Percentiles rank a stretch among this genome's conserved stretches.
phyloP scores from a whole-genome alignment of 2,329 filamentous ascomycete species.

The Colletotrichum australisinense region DNA sequence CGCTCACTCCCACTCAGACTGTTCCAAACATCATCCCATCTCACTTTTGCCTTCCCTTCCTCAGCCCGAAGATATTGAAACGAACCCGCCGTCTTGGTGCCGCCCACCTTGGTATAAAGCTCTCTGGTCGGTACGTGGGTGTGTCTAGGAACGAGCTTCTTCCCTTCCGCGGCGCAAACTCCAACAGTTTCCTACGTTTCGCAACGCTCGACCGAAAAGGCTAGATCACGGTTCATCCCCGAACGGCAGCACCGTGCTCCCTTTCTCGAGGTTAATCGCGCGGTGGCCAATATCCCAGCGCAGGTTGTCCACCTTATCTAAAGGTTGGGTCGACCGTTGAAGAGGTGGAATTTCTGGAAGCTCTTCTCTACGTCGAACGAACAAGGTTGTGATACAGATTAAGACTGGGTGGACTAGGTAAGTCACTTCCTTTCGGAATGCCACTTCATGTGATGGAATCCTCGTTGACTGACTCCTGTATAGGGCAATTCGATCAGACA shows the following conservation, averaged over 20 bases:
- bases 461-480: neutral
- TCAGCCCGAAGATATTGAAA: constrained; percentile 24
- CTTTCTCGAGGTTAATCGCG: constrained; percentile 1
- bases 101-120: constrained; percentile 31
- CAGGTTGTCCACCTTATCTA: constrained; percentile 23
- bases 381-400: neutral
- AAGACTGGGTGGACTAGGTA: neutral
- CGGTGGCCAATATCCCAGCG: constrained; percentile 1
- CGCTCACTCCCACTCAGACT: constrained; percentile 29
- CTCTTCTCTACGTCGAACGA: constrained; percentile 3
- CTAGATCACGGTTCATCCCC: constrained; percentile 17
- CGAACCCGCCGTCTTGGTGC: constrained; percentile 15
- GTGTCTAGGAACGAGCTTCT: neutral
- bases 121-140: constrained; percentile 15
- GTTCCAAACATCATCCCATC: constrained; percentile 29
- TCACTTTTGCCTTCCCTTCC: neutral
- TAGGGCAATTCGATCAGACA: neutral
- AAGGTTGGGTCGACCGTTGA: constrained; percentile 21
- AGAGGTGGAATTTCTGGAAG: constrained; percentile 19
- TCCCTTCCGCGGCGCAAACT: constrained; percentile 5
- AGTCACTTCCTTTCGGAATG: neutral
- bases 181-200: constrained; percentile 13
- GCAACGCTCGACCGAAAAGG: constrained; percentile 21
- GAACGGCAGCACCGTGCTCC: constrained; percentile 31
- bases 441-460: too few relatives aligned